Conservation (phyloP, 495 filamentous ascomycete species). For the Penicillium goetzii region DNA sequence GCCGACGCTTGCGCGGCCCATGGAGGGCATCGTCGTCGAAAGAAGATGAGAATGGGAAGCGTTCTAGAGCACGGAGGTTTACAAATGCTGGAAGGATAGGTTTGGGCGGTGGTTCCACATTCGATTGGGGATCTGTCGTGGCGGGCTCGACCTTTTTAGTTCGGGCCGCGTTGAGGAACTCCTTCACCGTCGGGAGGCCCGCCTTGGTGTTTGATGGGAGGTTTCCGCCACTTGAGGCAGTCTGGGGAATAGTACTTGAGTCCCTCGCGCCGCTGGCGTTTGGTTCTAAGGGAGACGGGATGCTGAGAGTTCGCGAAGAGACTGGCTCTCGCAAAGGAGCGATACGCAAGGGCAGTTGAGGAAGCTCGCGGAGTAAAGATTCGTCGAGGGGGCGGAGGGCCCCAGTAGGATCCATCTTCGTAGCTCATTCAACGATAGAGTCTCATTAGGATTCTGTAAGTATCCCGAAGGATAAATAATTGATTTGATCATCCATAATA, state of each 20-base stretch:
- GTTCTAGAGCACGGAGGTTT: conserved; percentile 51
- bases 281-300: conserved; percentile 52
- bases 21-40: conserved; percentile 47
- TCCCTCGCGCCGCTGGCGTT: conserved; percentile 46
- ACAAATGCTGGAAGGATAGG: conserved; percentile 53
- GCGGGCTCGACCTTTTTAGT: conserved; percentile 41
- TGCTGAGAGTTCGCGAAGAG: conserved; percentile 46
- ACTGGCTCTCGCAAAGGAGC: conserved; percentile 54
- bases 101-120: conserved; percentile 42
- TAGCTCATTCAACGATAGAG: conserved; percentile 6
- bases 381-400: conserved; percentile 45
- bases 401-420: conserved; percentile 42
- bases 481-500: conserved; percentile 20
- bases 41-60: conserved; percentile 46
- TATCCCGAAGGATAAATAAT: conserved; percentile 13
- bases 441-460: conserved; percentile 14
- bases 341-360: conserved; percentile 51
- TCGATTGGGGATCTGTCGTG: conserved; percentile 36
- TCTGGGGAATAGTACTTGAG: conserved; percentile 38
- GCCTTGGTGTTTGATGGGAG: conserved; percentile 32
- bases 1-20: conserved; percentile 45
- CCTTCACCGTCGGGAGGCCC: conserved; percentile 39
- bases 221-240: conserved; percentile 35
- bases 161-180: conserved; percentile 39
- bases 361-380: conserved; percentile 48